Evolutionary conservation across 2,329 filamentous ascomycete species (phyloP).

Genomic region (Venturia aucupariae): DNA sequence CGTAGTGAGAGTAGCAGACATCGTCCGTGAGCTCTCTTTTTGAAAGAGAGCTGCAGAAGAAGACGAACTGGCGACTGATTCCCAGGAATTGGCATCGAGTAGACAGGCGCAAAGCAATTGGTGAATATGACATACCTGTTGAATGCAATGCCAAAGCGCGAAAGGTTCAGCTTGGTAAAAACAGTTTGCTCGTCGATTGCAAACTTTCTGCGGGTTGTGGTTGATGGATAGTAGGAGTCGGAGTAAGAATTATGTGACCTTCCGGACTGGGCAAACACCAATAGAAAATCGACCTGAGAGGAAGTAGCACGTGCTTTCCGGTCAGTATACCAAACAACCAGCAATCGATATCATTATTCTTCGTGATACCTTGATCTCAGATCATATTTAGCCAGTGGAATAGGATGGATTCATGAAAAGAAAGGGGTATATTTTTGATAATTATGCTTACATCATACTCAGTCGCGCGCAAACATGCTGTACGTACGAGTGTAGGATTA

Average conservation of each 20-base stretch:
- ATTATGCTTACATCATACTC: background rate
- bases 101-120: too few relatives aligned
- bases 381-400: background rate
- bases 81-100: too few relatives aligned
- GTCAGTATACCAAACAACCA: background rate
- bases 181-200: too few relatives aligned
- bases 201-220: background rate
- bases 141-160: too few relatives aligned
- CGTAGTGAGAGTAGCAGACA: too few relatives aligned
- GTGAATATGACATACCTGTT: too few relatives aligned
- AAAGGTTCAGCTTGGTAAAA: too few relatives aligned
- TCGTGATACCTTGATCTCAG: background rate
- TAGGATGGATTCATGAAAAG: background rate
- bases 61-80: too few relatives aligned
- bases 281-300: background rate
- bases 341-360: background rate
- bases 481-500: background rate
- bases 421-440: background rate
- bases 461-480: background rate
- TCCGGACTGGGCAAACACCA: background rate
- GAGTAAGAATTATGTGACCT: background rate
- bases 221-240: background rate
- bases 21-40: too few relatives aligned
- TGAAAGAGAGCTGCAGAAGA: too few relatives aligned
- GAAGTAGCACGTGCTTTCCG: background rate